Evolutionary conservation across 176 grass and related monocot species (phyloP).

Genomic region (Oryza glumipatula): DNA sequence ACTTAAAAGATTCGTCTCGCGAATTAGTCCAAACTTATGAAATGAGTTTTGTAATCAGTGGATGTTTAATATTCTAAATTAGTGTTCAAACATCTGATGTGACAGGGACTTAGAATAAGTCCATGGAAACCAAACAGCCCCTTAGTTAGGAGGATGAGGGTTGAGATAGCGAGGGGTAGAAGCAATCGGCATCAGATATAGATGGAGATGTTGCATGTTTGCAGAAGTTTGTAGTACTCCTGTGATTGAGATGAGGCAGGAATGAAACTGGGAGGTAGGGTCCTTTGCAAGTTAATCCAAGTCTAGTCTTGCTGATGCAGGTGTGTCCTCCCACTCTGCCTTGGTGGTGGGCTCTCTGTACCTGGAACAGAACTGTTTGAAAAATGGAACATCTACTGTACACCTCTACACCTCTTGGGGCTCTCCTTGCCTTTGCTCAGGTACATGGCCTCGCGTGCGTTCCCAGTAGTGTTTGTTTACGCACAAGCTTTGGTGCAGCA

Average conservation of each 20-base stretch:
- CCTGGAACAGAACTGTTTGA: constrained; percentile 10
- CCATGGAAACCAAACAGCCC: too few relatives aligned
- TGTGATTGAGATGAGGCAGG: constrained; percentile 12
- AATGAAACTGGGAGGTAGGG: not conserved
- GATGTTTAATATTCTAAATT: too few relatives aligned
- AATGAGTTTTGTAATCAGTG: too few relatives aligned
- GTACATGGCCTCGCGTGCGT: constrained; percentile 2
- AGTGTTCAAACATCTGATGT: too few relatives aligned
- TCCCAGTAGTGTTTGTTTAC: not conserved
- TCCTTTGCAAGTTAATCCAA: not conserved
- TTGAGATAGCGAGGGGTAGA: constrained; percentile 36
- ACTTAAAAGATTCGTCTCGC: too few relatives aligned
- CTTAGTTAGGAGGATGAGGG: constrained; percentile 9
- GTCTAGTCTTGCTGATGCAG: not conserved
- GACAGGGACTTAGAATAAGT: too few relatives aligned
- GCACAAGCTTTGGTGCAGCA: constrained; percentile 12
- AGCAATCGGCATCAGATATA: constrained; percentile 16
- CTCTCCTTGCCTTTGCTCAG: not conserved
- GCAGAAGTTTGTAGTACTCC: not conserved
- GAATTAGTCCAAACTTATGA: too few relatives aligned
- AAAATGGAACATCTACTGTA: constrained; percentile 7
- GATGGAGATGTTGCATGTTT: constrained; percentile 2
- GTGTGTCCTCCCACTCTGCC: not conserved
- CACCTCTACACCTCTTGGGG: not conserved
- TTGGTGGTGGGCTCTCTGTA: not conserved